Evolutionary conservation across 257 asterid genomes (phyloP).

Genomic region (Solanum clarkiae): DNA sequence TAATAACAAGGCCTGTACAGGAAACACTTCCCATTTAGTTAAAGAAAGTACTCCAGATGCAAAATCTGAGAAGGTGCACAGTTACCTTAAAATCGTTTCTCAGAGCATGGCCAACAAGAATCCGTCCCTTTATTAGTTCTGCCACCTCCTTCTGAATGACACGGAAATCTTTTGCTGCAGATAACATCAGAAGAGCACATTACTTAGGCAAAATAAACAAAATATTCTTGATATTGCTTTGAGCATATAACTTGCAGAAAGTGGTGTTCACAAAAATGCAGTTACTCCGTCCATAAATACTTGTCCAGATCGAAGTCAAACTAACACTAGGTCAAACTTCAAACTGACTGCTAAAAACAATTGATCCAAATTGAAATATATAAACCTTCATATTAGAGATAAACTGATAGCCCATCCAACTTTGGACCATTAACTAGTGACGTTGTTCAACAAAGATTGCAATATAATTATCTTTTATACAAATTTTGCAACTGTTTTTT

Average conservation of each 20-base stretch:
- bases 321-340: neutral
- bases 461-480: neutral
- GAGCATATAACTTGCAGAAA: neutral
- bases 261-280: neutral
- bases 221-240: neutral
- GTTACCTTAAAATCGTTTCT: slow-evolving; percentile 81
- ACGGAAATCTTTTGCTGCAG: slow-evolving; percentile 75
- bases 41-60: neutral
- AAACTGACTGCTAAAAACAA: neutral
- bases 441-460: neutral
- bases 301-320: neutral
- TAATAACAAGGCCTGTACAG: slow-evolving; percentile 68
- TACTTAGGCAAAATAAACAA: neutral
- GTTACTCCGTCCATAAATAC: neutral
- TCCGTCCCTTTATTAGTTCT: slow-evolving; percentile 58
- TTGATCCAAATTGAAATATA: neutral
- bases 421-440: neutral
- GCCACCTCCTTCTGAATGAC: slow-evolving; percentile 74
- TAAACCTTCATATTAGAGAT: neutral
- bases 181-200: slow-evolving; percentile 3
- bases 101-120: slow-evolving; percentile 93
- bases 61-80: neutral
- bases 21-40: neutral
- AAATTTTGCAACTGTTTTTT: too few species aligned
- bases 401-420: neutral